phyloP scores from a whole-genome alignment of 768 basidiomycete genomes.

The Tubosaeta sp. region DNA sequence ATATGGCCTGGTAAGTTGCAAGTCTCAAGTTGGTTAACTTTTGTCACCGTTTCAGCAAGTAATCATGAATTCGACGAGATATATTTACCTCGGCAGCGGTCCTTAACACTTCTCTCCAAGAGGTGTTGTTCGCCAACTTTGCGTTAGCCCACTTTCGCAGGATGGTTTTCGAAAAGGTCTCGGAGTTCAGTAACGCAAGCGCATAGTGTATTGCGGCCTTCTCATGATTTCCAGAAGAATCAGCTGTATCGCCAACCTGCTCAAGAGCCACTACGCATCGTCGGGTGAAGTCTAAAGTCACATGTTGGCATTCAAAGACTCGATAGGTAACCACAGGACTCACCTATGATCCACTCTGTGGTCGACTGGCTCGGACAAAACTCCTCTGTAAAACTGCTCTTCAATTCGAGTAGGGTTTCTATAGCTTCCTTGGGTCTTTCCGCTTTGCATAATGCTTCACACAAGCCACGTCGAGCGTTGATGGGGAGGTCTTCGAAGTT shows the following conservation, averaged over 20 bases:
- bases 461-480: background rate
- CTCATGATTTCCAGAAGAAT: background rate
- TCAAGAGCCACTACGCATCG: conserved; percentile 1
- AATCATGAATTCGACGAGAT: background rate
- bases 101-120: conserved; percentile 1
- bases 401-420: background rate
- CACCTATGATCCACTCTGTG: background rate
- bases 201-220: background rate
- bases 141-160: conserved; percentile 2
- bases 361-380: background rate
- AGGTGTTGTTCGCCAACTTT: background rate
- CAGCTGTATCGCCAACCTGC: background rate
- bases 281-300: background rate
- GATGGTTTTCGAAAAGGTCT: background rate
- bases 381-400: background rate
- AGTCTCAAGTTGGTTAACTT: background rate
- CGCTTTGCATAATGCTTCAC: conserved; percentile 1
- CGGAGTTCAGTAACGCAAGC: background rate
- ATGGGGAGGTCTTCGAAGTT: conserved; percentile 3
- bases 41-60: background rate
- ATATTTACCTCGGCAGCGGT: conserved; percentile 1
- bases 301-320: background rate
- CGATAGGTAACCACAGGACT: background rate
- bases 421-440: conserved; percentile 1
- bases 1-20: background rate